Conservation (phyloP, 768 basidiomycete genomes). For the Hypsizygus marmoreus region DNA sequence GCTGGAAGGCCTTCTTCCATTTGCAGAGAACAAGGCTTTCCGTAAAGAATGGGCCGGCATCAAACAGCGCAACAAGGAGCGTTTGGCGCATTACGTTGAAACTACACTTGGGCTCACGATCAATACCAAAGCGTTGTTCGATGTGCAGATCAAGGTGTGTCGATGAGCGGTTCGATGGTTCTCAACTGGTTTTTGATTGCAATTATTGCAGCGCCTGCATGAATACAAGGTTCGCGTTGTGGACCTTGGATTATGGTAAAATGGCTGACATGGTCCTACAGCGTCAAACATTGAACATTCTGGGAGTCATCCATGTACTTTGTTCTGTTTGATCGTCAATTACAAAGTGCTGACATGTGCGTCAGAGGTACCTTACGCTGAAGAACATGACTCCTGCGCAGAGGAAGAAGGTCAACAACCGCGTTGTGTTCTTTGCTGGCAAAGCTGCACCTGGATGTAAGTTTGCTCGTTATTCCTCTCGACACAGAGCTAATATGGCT, state of each 20-base stretch:
- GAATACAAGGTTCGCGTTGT: constrained; percentile 76
- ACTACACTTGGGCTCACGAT: constrained; percentile 67
- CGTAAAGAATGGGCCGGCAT: constrained; percentile 79
- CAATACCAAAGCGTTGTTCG: constrained; percentile 80
- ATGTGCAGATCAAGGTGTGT: constrained; percentile 84
- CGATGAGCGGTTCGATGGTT: background rate
- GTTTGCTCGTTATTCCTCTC: constrained; percentile 23
- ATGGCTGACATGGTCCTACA: constrained; percentile 25
- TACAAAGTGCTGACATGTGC: background rate
- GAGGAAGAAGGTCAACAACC: constrained; percentile 79
- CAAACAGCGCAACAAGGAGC: constrained; percentile 90
- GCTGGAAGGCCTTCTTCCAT: constrained; percentile 75
- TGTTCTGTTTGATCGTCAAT: background rate
- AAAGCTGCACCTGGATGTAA: constrained; percentile 93
- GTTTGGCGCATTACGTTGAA: constrained; percentile 78
- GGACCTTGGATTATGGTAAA: background rate
- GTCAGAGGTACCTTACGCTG: constrained; percentile 75
- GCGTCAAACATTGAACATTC: constrained; percentile 94
- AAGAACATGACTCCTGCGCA: constrained; percentile 80
- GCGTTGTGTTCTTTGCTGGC: constrained; percentile 96
- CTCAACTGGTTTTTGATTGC: background rate
- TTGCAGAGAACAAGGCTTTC: constrained; percentile 75
- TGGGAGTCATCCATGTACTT: constrained; percentile 81
- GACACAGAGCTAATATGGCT: background rate
- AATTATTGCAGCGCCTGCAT: constrained; percentile 73